Conservation (phyloP, 306 rosid species). For the Cucumis hystrix region DNA sequence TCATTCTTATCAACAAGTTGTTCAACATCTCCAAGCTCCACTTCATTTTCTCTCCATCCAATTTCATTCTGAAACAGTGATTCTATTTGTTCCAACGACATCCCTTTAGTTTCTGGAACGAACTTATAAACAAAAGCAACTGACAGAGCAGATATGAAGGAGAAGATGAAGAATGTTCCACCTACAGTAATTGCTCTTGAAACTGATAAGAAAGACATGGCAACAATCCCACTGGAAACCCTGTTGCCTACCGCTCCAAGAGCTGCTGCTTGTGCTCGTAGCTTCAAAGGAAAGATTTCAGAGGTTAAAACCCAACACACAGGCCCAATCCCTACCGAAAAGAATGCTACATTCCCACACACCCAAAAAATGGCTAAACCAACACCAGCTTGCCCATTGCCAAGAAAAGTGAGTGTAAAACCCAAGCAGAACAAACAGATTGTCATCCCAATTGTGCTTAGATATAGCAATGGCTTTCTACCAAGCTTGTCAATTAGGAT, state of each 20-base stretch:
- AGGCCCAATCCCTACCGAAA: conserved; percentile 86
- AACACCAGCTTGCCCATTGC: conserved; percentile 34
- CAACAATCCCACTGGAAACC: conserved; percentile 71
- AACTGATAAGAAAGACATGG: conserved; percentile 85
- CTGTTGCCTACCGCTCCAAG: conserved; percentile 83
- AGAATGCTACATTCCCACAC: conserved; percentile 94
- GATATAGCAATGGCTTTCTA: conserved; percentile 68
- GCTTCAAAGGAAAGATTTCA: conserved; percentile 75
- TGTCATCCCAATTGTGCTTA: conserved; percentile 93
- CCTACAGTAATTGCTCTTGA: conserved; percentile 38
- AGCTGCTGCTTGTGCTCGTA: conserved; percentile 84
- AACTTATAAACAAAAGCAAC: conserved; percentile 40
- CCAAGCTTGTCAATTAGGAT: conserved; percentile 65
- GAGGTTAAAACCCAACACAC: conserved; percentile 89
- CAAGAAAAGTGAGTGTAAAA: conserved; percentile 32
- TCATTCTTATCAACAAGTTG: conserved; percentile 62
- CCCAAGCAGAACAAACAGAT: conserved; percentile 57
- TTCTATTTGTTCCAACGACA: conserved; percentile 86
- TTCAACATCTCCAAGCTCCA: conserved; percentile 74
- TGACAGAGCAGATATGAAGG: conserved; percentile 54
- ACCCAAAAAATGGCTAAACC: conserved; percentile 46
- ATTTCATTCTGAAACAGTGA: conserved; percentile 48
- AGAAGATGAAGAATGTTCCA: conserved; percentile 67
- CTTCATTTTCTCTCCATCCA: conserved; percentile 32
- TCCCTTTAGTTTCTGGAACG: conserved; percentile 92